Base-by-base conservation (phyloP, 2,329 filamentous ascomycete genomes). In the Huntiella omanensis region DNA sequence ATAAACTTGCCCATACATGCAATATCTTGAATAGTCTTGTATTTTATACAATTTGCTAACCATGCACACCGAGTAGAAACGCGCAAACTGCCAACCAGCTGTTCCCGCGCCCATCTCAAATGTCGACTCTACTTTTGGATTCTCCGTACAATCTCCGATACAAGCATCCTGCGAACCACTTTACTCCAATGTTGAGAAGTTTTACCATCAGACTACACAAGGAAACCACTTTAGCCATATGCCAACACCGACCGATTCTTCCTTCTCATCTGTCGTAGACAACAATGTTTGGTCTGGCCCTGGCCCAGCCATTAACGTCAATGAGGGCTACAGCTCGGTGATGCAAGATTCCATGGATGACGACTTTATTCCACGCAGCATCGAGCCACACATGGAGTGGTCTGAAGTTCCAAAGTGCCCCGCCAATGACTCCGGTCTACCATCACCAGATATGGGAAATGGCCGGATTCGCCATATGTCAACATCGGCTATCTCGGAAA, bases 211-310 rank as follows among this genome's bases (percentile, higher is more conserved):
- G 13, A 39, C 15, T 4, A 16, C 28, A 6, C 37, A 33, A 32
- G 33, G 36, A 39, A 40, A 49, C 13, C 19, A 60, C 5, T 61
- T 61, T 15, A 64, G 65, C 48, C 69, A 71, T 41, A 67, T 75
- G 58, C 71, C 72, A 2, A 75, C 73, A 2, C 72, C 72, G 2
- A 74, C 75, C n/a, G 67, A 75, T 52, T 68, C 69, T 50, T 71
- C 60, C 43, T 76, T 76, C 54, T 67, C 69, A 1, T 64, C 66
- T 2, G 70, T 75, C 54, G 62, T 73, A 68, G 47, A 28, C 28
- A 5, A 40, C 22, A 5, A 16, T 15, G 36, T 28, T 28, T 40
- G 46, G 69, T 70, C n/a, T 67, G 66, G 52, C 66, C 64, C 52
- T 66, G 68, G 57, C 15, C 52, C 52, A 53, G 62, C 43, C 8